Evolutionary conservation across 805 yeast genomes (phyloP).

Genomic region (Candida andamanensis): DNA sequence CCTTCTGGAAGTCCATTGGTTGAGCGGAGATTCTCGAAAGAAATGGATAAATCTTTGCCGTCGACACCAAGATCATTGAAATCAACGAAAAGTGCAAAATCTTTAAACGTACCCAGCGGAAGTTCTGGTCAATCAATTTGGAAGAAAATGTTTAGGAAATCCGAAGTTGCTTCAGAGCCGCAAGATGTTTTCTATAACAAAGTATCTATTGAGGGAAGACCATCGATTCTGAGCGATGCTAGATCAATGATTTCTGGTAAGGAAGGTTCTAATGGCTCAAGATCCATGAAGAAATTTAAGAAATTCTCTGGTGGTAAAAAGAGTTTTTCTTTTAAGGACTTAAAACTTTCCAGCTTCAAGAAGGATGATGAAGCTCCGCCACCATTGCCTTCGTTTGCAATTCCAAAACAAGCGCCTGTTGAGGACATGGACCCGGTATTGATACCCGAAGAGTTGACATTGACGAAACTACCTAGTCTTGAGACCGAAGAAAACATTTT

Average conservation of each 20-base stretch:
- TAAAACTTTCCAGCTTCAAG: constrained; percentile 10
- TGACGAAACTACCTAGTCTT: constrained; percentile 19
- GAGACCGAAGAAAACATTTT: constrained; percentile 24
- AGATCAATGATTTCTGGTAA: background rate
- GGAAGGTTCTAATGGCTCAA: background rate
- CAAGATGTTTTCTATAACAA: too few relatives aligned
- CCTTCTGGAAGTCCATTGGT: constrained; percentile 9
- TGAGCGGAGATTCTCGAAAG: background rate
- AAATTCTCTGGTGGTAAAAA: constrained; percentile 4
- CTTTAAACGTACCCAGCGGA: constrained; percentile 1
- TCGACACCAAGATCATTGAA: constrained; percentile 7
- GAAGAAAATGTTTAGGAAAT: constrained; percentile 12
- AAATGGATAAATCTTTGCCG: constrained; percentile 8
- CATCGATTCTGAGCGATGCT: background rate
- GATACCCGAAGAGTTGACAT: constrained; percentile 6
- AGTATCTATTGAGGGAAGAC: background rate
- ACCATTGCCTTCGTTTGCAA: constrained; percentile 7
- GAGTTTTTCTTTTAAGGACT: constrained; percentile 11
- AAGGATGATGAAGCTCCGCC: constrained; percentile 6
- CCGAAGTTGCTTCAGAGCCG: too few relatives aligned
- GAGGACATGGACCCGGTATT: constrained; percentile 4
- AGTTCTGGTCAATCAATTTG: constrained; percentile 6
- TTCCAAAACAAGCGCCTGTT: constrained; percentile 1
- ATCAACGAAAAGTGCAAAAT: constrained; percentile 2
- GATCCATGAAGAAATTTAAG: constrained; percentile 4